Percentiles rank a stretch among this genome's conserved stretches.
phyloP scores from a whole-genome alignment of 1,139 yeast species.

The Yamadazyma siamensis region DNA sequence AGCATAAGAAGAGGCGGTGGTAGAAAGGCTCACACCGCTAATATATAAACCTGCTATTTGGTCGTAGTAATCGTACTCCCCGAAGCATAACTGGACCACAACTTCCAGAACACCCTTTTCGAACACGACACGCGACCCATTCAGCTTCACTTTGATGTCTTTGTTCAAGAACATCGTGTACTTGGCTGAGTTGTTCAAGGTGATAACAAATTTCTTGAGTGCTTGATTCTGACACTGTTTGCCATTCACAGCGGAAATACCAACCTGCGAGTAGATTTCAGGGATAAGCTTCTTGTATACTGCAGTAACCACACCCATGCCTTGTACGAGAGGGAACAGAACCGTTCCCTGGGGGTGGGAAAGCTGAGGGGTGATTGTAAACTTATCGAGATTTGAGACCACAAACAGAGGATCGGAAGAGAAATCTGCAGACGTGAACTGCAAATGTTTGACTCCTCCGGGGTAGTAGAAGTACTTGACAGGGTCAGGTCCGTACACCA shows the following conservation, averaged over 20 bases:
- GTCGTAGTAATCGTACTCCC: constrained; percentile 37
- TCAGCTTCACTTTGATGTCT: constrained; percentile 8
- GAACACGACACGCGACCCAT: constrained; percentile 6
- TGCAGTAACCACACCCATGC: constrained; percentile 67
- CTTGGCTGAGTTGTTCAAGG: constrained; percentile 22
- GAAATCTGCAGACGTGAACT: constrained; percentile 24
- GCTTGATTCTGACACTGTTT: constrained; percentile 26
- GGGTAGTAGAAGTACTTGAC: constrained; percentile 41
- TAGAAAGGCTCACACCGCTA: constrained; percentile 21
- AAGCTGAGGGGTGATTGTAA: constrained; percentile 20
- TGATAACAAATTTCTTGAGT: constrained; percentile 10
- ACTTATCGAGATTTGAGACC: constrained; percentile 17
- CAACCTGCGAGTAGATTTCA: constrained; percentile 44
- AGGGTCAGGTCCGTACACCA: constrained; percentile 59
- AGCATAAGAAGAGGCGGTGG: constrained; percentile 39
- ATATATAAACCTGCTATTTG: constrained; percentile 59
- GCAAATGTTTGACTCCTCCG: constrained; percentile 22
- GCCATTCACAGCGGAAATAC: constrained; percentile 41
- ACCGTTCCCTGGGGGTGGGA: constrained; percentile 9
- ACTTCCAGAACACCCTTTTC: constrained; percentile 42
- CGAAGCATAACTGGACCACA: constrained; percentile 53
- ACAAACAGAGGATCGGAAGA: constrained; percentile 18
- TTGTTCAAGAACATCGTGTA: constrained; percentile 47
- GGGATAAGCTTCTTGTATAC: constrained; percentile 53
- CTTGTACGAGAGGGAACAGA: constrained; percentile 41